Evolutionary conservation across 805 yeast genomes (phyloP), one percentile per base, ranked within the genome.

Genomic region (Lipomyces mesembrius): DNA sequence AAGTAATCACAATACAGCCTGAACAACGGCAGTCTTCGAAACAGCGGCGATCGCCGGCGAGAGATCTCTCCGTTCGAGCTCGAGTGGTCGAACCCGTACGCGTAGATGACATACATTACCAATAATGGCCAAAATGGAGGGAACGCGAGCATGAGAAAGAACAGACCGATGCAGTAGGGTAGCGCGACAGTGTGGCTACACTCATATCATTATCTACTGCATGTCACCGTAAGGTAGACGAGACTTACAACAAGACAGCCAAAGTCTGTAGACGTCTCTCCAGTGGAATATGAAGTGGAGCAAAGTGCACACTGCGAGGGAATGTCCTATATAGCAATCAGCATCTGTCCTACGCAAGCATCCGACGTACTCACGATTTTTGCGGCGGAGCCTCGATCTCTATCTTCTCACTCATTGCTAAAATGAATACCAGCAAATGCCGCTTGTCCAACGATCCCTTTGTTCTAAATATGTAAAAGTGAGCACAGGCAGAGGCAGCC

Each of bases 11-110:
- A 87, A 76, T 89, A 92, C 77, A 87, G 84, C 67, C 82, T 85
- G 92, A 95, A 94, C 22, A 90, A 70, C 7, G 79, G 73, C 46
- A 85, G 74, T 37, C 84, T 82, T 69, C 91, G 83, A 75, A 91
- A 80, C 80, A 84, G 81, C 1, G 78, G 76, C 2, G 90, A 87
- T 55, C 83, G 81, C 51, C 96, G 78, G 61, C 83, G 78, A 1
- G 84, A 83, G 0, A 87, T 89, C 20, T 84, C 82, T 0, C 98
- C 98, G 72, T 89, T 88, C 12, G 87, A 84, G 0, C 92, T 91
- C 0, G 97, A 84, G 68, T 85, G 85, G 77, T 89, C 92, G 17
- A 81, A 67, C 20, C 80, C 52, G 53, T 59, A 61, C 72, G 86
- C 84, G 74, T 88, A 90, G 39, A 73, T 59, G 25, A 88, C 75